Evolutionary conservation across 2,329 filamentous ascomycete species (phyloP), one percentile per base, ranked within the genome.

Genomic region (Cucurbitaria berberidis): DNA sequence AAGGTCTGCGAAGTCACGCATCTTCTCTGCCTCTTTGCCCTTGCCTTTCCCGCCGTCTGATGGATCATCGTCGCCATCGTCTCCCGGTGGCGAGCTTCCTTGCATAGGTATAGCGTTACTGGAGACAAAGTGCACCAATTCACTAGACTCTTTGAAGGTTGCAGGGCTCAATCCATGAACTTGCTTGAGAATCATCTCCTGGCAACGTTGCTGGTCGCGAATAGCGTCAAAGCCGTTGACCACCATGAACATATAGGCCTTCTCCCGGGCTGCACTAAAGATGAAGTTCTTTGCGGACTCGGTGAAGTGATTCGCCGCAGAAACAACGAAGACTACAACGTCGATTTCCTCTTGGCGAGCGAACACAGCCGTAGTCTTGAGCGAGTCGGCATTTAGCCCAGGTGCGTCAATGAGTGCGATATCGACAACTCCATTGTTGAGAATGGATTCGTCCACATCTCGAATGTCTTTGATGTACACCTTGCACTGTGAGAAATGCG

Each of bases 241-340:
- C 13, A 99, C 95, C 75, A 99, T 96, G 75, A 99, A 99, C 58
- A 99, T 93, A 72, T 99, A 99, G 0, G 95, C 93, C 77, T 99
- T 99, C 71, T 99, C 95, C 35, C 93, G 87, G 0, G 95, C 95
- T 1, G 95, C 95, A 45, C 93, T 93, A 81, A 90, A 90, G 57
- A 99, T 96, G 69, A 99, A 99, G 67, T 99, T 95, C 76, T 90
- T 96, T n/a, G 95, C 93, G 0, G 95, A 96, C 48, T 96, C 86
- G 0, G 95, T 99, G 72, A 99, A 98, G 76, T 99, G 95, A 63
- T 99, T 99, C 22, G 93, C 92, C 2, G 95, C 95, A 10, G 93
- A 97, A 5, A 99, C 95, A 29, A 99, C 95, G 67, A 99, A 99
- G 0, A 99, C 93, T 1, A 99, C 95, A 0, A 99, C 95, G 66